Evolutionary conservation across 371 early-diverging fungal genomes (phyloP), one percentile per base, ranked within the genome.

Genomic region (Haplosporangium sp.): DNA sequence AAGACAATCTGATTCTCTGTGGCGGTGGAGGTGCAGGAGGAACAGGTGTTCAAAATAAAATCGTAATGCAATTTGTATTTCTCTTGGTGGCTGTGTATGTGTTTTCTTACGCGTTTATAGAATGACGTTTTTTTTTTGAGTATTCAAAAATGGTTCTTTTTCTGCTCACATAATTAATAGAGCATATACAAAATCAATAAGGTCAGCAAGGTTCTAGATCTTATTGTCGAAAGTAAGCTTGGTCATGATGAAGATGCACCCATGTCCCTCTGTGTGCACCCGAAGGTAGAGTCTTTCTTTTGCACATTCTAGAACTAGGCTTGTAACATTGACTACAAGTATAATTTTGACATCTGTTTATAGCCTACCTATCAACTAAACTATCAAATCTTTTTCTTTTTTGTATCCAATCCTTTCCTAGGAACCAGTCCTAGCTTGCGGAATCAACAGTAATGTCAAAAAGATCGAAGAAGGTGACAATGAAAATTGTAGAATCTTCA

Each of bases 11-110:
- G 0, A 73, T 93, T 19, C 67, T 93, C 7, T 91, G 88, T 34
- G 94, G 93, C 9, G 94, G 94, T 35, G 94, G 94, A 42, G 94
- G 94, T 6, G 76, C 89, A 4, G 87, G 90, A 4, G 87, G 90
- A 13, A 86, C 88, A 6, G 94, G 94, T 38, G 91, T 94, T 38
- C 88, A 88, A 58, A 94, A 94, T 76, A 92, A 88, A 73, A 81
- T 94, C 61, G 93, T 92, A 88, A 35, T 34, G 35, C 35, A 50
- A 27, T 27, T 27, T 27, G 27, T 27, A 55, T 15, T 35, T 83
- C 34, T 34, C 58, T 2, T 4, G 39, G 17, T 19, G 19, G 4
- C 17, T 34, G 42, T 27, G 19, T 27, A 27, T 27, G 27, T 27
- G 27, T 27, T 62, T 44, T 19, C 45, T 63, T 27, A 11, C 27